Conservation (phyloP, 2,329 filamentous ascomycete species). For the Elsinoe ampelina region DNA sequence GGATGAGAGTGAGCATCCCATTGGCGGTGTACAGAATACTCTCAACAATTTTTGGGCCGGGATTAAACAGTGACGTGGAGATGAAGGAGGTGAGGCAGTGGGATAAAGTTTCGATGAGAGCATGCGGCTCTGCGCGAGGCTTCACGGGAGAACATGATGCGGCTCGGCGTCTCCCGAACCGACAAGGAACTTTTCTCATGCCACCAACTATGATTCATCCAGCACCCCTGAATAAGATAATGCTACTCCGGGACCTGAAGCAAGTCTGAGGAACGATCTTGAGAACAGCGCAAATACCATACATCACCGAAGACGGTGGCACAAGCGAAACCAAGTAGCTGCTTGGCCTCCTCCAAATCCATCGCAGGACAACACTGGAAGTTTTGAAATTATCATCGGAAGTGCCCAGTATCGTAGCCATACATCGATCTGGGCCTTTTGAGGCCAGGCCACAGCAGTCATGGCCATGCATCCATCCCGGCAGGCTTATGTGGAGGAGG, state of each 20-base stretch:
- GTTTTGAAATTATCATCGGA: too few species aligned
- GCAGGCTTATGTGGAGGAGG: slow-evolving; percentile 87
- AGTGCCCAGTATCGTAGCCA: too few species aligned
- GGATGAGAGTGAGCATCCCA: slow-evolving; percentile 5
- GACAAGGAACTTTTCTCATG: background rate
- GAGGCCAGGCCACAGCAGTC: background rate
- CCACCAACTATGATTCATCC: too few species aligned
- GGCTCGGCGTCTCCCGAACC: background rate
- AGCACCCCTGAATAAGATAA: too few species aligned
- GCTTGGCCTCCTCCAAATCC: too few species aligned
- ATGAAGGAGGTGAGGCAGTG: background rate
- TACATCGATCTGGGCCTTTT: background rate
- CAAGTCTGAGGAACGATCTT: too few species aligned
- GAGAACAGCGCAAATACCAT: too few species aligned
- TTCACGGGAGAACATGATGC: background rate
- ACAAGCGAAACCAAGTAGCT: too few species aligned
- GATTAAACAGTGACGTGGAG: background rate
- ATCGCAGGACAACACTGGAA: too few species aligned
- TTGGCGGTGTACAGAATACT: background rate
- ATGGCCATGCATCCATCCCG: slow-evolving; percentile 72
- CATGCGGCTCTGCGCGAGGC: slow-evolving; percentile 1
- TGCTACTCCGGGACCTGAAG: too few species aligned
- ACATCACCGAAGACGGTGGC: too few species aligned
- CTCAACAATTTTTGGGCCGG: background rate
- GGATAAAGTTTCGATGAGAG: background rate